Percentiles rank a stretch among this genome's conserved stretches.
These are phyloP conservation scores for Coemansia sp. DNA, from an alignment of 192 early-diverging fungal species.

Conservation along the genomic window DNA sequence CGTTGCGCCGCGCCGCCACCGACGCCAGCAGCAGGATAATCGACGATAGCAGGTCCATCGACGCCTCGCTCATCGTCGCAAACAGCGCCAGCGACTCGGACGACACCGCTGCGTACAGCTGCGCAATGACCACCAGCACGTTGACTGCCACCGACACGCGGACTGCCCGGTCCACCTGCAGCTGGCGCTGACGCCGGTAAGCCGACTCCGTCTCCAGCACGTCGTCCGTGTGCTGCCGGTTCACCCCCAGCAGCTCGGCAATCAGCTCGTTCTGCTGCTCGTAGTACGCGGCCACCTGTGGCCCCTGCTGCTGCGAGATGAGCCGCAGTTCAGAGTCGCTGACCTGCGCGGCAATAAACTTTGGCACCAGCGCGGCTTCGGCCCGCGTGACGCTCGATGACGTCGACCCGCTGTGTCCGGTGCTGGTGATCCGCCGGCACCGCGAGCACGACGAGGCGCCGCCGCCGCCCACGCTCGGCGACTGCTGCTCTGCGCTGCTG, in stretches of 20 bases:
- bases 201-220: conserved; percentile 34
- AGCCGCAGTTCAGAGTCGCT: conserved; percentile 26
- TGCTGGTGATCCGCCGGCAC: conserved; percentile 11
- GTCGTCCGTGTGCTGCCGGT: conserved; percentile 47
- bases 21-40: conserved; percentile 61
- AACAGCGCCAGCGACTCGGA: conserved; percentile 72
- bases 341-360: conserved; percentile 44
- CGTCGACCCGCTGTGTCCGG: conserved; percentile 7
- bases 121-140: conserved; percentile 60
- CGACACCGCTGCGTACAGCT: conserved; percentile 68
- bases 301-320: conserved; percentile 27
- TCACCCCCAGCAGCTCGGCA: conserved; percentile 37
- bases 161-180: conserved; percentile 57
- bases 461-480: too few relatives aligned
- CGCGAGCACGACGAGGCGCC: conserved; percentile 13
- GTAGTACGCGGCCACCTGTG: conserved; percentile 43
- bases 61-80: conserved; percentile 75
- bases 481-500: too few relatives aligned
- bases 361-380: conserved; percentile 41
- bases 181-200: conserved; percentile 27
- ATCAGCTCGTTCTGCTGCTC: conserved; percentile 51
- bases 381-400: conserved; percentile 32
- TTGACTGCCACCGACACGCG: conserved; percentile 66
- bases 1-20: conserved; percentile 53
- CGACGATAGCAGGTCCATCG: conserved; percentile 73